Percentiles rank a stretch among this genome's conserved stretches.
Evolutionary conservation across 2,329 filamentous ascomycete genomes (phyloP).

Genomic region (Trichoderma sp.): DNA sequence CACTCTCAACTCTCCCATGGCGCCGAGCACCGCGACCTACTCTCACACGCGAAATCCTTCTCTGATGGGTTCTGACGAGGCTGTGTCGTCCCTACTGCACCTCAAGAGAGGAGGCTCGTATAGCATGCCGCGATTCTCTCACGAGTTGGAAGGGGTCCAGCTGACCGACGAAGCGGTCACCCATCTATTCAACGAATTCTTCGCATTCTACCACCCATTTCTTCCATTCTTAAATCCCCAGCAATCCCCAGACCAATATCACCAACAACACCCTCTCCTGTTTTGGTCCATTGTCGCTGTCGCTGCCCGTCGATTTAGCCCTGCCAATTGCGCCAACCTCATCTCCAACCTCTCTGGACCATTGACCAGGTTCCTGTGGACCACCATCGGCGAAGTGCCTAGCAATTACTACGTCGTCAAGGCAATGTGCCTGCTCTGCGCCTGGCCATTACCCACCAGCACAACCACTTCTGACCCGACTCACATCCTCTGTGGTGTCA

Average conservation of each 20-base stretch:
- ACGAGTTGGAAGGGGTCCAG: constrained; percentile 62
- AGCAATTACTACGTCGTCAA: constrained; percentile 80
- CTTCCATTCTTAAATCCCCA: constrained; percentile 69
- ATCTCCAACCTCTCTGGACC: constrained; percentile 66
- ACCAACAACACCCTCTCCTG: constrained; percentile 72
- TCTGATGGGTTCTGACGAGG: constrained; percentile 66
- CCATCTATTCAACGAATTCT: constrained; percentile 71
- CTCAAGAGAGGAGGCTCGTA: constrained; percentile 65
- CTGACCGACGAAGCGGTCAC: constrained; percentile 62
- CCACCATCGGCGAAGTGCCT: constrained; percentile 72
- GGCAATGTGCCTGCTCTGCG: constrained; percentile 74
- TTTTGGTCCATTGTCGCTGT: constrained; percentile 84
- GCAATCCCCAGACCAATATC: constrained; percentile 69
- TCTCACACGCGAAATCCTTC: constrained; percentile 61
- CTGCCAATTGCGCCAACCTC: constrained; percentile 55
- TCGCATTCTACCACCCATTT: constrained; percentile 72
- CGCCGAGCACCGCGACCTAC: constrained; percentile 51
- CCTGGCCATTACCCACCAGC: constrained; percentile 80
- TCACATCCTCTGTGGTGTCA: constrained; percentile 76
- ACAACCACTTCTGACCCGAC: constrained; percentile 77
- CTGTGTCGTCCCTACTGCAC: constrained; percentile 64
- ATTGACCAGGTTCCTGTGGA: constrained; percentile 71
- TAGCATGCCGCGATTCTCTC: constrained; percentile 56
- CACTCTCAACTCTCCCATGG: constrained; percentile 58
- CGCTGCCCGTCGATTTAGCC: constrained; percentile 67